Evolutionary conservation across 1,284 basidiomycete genomes (phyloP).

Genomic region (Marasmius oreades): DNA sequence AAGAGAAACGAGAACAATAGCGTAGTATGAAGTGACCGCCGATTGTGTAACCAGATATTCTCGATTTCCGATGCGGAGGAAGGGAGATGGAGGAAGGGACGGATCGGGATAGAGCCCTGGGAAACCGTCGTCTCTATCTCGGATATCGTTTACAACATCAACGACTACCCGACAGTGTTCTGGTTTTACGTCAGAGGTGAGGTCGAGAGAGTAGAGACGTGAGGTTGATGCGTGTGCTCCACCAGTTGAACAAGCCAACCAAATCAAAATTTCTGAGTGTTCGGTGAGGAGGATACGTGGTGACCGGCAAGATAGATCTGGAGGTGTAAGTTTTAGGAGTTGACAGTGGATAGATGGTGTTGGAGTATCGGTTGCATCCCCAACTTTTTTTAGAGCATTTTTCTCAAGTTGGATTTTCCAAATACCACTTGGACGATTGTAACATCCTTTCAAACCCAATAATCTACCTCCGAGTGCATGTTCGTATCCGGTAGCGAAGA

Average conservation of each 20-base stretch:
- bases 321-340: conserved; percentile 35
- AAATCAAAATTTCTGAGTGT: conserved; percentile 37
- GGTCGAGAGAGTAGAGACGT: conserved; percentile 43
- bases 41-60: conserved; percentile 43
- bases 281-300: conserved; percentile 40
- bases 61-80: conserved; percentile 30
- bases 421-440: conserved; percentile 57
- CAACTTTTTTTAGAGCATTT: neutral
- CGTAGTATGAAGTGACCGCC: conserved; percentile 48
- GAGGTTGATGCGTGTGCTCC: conserved; percentile 62
- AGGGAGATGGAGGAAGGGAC: conserved; percentile 41
- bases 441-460: conserved; percentile 61
- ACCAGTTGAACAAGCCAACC: conserved; percentile 52
- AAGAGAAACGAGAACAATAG: conserved; percentile 41
- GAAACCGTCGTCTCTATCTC: conserved; percentile 38
- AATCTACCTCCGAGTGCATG: conserved; percentile 50
- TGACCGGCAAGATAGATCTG: conserved; percentile 50
- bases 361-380: conserved; percentile 4
- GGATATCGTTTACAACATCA: conserved; percentile 13
- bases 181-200: conserved; percentile 13
- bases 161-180: neutral
- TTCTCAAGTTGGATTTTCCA: conserved; percentile 42
- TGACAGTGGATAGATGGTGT: conserved; percentile 17
- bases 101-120: conserved; percentile 62
- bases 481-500: conserved; percentile 64